A percentile compares a stretch with the other conserved stretches of the same genome.
Evolutionary conservation across 1,139 yeast genomes (phyloP).

Genomic region (Diutina rugosa): DNA sequence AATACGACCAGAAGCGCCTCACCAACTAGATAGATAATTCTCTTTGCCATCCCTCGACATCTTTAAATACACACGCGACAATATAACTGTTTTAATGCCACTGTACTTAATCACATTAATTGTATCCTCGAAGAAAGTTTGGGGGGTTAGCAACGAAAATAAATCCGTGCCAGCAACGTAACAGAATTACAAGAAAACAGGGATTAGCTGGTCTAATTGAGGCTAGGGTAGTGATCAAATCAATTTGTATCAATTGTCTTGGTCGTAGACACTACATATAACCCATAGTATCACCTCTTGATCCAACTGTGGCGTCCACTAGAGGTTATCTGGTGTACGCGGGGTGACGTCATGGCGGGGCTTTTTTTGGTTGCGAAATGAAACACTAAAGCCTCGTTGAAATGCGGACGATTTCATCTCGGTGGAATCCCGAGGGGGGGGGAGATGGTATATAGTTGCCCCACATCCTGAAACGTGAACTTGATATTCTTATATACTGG

Average conservation of each 20-base stretch:
- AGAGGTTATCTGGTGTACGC: not conserved
- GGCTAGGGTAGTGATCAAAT: too few species aligned
- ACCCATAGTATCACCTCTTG: too few species aligned
- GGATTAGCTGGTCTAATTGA: too few species aligned
- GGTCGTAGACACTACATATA: too few species aligned
- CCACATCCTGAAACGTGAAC: not conserved
- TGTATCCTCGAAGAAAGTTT: too few species aligned
- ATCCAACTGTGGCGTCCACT: too few species aligned
- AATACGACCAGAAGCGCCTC: conserved; percentile 23
- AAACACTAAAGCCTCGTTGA: not conserved
- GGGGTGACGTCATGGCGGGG: not conserved
- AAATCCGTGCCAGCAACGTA: not conserved
- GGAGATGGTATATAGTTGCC: too few species aligned
- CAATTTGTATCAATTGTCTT: too few species aligned
- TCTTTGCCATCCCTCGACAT: not conserved
- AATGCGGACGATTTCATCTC: not conserved
- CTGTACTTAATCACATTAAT: not conserved
- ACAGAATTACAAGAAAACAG: not conserved
- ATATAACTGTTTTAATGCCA: too few species aligned
- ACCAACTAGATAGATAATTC: not conserved
- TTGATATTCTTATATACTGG: too few species aligned
- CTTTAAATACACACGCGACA: not conserved
- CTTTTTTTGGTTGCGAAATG: not conserved
- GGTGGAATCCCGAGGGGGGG: not conserved
- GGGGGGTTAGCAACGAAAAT: not conserved